Conservation (phyloP, 2,329 filamentous ascomycete genomes). For the Alternaria tenuissima region DNA sequence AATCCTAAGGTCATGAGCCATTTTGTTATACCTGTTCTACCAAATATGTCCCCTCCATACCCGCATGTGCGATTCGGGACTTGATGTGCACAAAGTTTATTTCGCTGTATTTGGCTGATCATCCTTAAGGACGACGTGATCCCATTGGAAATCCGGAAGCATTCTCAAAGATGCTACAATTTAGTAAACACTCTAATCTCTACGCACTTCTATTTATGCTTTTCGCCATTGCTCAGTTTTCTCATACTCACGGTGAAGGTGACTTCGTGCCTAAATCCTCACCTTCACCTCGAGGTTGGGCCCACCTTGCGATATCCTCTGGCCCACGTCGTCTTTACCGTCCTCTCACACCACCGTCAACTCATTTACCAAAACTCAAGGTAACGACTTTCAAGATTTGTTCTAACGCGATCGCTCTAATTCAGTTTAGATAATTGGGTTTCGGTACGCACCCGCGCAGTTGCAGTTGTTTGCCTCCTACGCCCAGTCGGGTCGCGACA, state of each 20-base stretch:
- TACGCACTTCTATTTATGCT: not conserved
- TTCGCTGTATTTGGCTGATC: not conserved
- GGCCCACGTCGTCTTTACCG: not conserved
- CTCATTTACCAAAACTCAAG: not conserved
- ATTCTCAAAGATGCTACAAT: not conserved
- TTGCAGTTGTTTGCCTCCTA: not conserved
- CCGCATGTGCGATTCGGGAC: no score
- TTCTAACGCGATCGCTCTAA: not conserved
- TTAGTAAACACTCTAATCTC: not conserved
- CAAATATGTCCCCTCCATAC: not conserved
- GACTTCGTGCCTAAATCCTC: not conserved
- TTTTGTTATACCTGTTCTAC: not conserved
- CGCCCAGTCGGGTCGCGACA: not conserved
- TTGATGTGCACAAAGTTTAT: not conserved
- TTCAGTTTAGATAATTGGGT: not conserved
- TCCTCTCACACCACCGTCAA: not conserved
- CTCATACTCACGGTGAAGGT: conserved; percentile 3
- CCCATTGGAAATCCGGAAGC: not conserved
- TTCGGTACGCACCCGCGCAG: not conserved
- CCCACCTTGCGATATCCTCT: not conserved
- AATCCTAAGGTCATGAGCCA: not conserved
- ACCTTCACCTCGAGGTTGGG: conserved; percentile 3
- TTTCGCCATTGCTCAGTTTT: not conserved
- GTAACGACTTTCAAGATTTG: not conserved
- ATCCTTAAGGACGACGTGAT: not conserved